Percentiles rank a stretch among this genome's conserved stretches.
Evolutionary conservation across 1,284 basidiomycete genomes (phyloP).

Genomic region (Salmacisia buchloeana): DNA sequence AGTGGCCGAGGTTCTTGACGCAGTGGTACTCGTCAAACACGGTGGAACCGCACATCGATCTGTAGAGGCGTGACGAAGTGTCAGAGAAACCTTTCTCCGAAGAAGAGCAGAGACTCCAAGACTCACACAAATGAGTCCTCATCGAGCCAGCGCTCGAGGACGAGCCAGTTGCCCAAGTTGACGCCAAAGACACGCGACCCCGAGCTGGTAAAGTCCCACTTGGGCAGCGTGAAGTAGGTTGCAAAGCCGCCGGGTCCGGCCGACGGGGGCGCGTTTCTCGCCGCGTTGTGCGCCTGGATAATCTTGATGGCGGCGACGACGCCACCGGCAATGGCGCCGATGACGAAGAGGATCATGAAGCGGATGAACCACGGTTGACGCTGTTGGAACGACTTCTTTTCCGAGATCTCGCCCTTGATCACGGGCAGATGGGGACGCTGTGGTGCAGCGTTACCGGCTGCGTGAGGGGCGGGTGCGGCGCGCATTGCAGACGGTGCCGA

Average conservation of each 20-base stretch:
- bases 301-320: neutral
- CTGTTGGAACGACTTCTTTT: neutral
- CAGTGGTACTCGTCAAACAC: constrained; percentile 52
- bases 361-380: neutral
- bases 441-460: too few species aligned
- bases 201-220: constrained; percentile 43
- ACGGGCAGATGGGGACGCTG: too few species aligned
- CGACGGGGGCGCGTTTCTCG: neutral
- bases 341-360: neutral
- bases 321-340: neutral
- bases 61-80: too few species aligned
- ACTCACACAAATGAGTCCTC: constrained; percentile 50
- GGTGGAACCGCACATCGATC: constrained; percentile 36
- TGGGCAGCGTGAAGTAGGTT: constrained; percentile 18
- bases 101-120: too few species aligned
- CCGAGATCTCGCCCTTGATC: neutral
- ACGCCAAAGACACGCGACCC: constrained; percentile 42
- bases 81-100: too few species aligned
- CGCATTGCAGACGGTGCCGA: neutral
- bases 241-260: neutral
- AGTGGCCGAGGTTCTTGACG: constrained; percentile 37
- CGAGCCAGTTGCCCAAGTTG: constrained; percentile 45
- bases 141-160: constrained; percentile 52
- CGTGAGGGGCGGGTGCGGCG: neutral
- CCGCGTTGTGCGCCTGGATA: neutral